phyloP scores from a whole-genome alignment of 257 asterid genomes.

The Solanum medicagineum region DNA sequence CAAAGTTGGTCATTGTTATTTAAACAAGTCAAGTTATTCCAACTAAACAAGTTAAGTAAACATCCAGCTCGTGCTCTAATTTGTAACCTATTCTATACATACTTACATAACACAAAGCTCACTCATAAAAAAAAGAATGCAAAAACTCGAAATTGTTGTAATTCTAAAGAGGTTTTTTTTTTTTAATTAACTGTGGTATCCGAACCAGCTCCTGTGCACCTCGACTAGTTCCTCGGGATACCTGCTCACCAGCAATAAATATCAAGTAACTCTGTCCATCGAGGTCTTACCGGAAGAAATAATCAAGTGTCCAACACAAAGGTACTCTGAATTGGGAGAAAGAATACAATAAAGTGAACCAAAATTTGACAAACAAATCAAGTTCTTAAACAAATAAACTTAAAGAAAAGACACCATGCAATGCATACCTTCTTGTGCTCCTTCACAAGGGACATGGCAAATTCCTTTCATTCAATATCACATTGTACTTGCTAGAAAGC shows the following conservation, averaged over 20 bases:
- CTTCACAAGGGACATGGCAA: conserved; percentile 79
- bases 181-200: no score
- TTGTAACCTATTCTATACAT: background rate
- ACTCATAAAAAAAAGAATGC: background rate
- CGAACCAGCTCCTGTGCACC: no score
- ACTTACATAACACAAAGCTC: background rate
- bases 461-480: conserved; percentile 70
- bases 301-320: background rate
- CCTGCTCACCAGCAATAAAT: no score
- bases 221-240: no score
- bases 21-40: background rate
- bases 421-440: conserved; percentile 43
- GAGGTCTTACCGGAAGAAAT: background rate
- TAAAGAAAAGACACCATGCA: background rate
- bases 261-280: background rate
- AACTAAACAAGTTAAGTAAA: background rate
- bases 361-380: background rate
- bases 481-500: conserved; percentile 72
- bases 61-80: background rate
- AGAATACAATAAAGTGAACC: background rate
- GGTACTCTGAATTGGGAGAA: background rate
- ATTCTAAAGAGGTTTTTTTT: background rate
- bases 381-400: background rate
- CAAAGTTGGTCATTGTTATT: background rate
- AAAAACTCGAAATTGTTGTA: background rate